Evolutionary conservation across 2,329 filamentous ascomycete species (phyloP).

Genomic region (Fusarium veterinarium): DNA sequence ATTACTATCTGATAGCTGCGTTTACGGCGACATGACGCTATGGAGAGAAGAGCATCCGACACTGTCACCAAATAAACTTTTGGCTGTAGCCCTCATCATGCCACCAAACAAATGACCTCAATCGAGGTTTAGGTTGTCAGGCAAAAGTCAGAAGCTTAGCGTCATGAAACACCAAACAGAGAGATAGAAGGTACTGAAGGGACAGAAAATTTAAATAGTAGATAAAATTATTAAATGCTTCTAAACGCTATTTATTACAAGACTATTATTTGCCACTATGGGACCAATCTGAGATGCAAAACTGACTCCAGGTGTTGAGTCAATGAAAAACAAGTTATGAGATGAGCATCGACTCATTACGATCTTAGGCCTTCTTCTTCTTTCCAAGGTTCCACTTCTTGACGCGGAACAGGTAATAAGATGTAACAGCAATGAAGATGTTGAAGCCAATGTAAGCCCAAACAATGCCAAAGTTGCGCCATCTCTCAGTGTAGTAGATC

Average conservation of each 20-base stretch:
- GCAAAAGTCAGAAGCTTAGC: neutral
- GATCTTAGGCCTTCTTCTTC: conserved; percentile 24
- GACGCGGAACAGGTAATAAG: conserved; percentile 35
- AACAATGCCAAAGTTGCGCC: conserved; percentile 32
- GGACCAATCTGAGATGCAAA: neutral
- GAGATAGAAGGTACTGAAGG: neutral
- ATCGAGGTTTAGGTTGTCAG: accelerated
- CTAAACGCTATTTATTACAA: neutral
- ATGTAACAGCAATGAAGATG: conserved; percentile 20
- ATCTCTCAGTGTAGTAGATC: conserved; percentile 32
- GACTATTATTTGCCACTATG: neutral
- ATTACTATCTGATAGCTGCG: accelerated
- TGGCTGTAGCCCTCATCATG: neutral
- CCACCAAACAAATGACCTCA: too few species aligned
- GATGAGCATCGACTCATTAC: neutral
- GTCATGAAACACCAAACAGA: neutral
- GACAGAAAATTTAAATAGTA: accelerated
- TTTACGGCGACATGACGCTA: neutral
- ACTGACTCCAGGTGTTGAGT: neutral
- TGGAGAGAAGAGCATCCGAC: neutral
- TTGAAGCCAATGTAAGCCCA: conserved; percentile 36
- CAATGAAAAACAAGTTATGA: neutral
- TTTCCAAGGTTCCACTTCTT: conserved; percentile 38
- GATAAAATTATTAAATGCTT: neutral
- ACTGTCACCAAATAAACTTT: too few species aligned